Evolutionary conservation across 2,329 filamentous ascomycete genomes (phyloP), one percentile per base, ranked within the genome.

Genomic region (Clonostachys rosea): DNA sequence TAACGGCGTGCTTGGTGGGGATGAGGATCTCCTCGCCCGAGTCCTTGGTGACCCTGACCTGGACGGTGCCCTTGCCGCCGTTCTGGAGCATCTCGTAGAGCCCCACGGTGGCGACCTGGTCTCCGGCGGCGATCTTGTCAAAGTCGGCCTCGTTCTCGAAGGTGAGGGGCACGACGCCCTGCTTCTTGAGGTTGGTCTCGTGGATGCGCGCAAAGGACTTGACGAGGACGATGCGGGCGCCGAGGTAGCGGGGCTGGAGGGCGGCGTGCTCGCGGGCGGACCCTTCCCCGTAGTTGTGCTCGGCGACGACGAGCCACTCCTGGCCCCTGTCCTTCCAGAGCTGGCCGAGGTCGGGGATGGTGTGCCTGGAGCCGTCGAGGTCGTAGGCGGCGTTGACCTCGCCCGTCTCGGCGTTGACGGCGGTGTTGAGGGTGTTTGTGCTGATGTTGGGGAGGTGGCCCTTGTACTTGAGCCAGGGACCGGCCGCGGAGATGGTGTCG

Each of bases 401-500:
- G 56, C 86, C 87, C 0, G 92, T 99, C 52, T 89, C 89, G 40
- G 88, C 91, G 68, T 96, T 96, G 63, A 91, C 79, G 50, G 94
- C 94, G 46, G 91, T 94, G 70, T 96, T 96, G 55, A 99, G 83
- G 3, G 94, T 99, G 79, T 99, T 99, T 63, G 90, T 90, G 57
- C 86, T 88, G 67, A 99, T 99, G 76, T 99, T 99, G 66, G 94
- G 90, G 52, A 99, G 82, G 69, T 99, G 94, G 52, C 94, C 94
- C 78, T 97, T 97, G 83, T 97, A 99, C 72, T 97, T 97, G 56
- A 99, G 82, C 92, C 92, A 97, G 14, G 92, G 92, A 6, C 92
- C 92, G 1, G 92, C 92, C 34, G 92, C 92, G 36, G 91, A 97
- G 69, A 99, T 99, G 58, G 94, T 97, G 70, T 99, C 94, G 40